A percentile compares a stretch with the other conserved stretches of the same genome.
Evolutionary conservation across 176 grass and related monocot species (phyloP).

Genomic region (Avena atlantica): DNA sequence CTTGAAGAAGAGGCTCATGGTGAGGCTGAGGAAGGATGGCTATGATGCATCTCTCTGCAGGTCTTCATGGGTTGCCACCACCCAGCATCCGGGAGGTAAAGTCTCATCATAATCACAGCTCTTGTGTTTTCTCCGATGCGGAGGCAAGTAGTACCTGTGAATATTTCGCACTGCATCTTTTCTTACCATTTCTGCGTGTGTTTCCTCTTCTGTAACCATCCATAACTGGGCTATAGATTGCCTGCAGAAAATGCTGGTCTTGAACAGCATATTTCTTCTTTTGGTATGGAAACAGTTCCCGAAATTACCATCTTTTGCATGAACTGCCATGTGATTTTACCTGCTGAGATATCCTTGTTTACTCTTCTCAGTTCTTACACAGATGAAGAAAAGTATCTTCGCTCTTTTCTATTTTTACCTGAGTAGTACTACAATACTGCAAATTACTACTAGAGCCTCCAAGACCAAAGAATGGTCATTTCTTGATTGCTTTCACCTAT

Average conservation of each 20-base stretch:
- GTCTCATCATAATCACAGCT: no score
- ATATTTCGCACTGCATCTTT: neutral
- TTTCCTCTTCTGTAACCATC: neutral
- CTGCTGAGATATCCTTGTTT: neutral
- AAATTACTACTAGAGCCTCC: neutral
- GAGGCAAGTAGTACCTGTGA: no score
- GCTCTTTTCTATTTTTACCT: neutral
- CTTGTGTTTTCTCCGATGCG: no score
- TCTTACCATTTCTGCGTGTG: constrained; percentile 50
- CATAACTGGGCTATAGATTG: constrained; percentile 29
- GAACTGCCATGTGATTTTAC: constrained; percentile 7
- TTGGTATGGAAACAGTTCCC: constrained; percentile 42
- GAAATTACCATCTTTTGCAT: constrained; percentile 37
- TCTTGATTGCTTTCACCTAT: neutral
- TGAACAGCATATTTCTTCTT: constrained; percentile 49
- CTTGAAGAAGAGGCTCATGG: constrained; percentile 68
- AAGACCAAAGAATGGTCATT: neutral
- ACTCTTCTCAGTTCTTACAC: neutral
- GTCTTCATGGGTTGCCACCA: constrained; percentile 69
- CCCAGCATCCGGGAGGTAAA: constrained; percentile 72
- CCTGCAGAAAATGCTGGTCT: constrained; percentile 29
- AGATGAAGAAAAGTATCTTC: no score
- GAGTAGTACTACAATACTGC: neutral
- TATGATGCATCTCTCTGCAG: constrained; percentile 69
- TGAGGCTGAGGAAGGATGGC: constrained; percentile 70